phyloP scores from a whole-genome alignment of 2,329 filamentous ascomycete species.

The Scedosporium boydii region DNA sequence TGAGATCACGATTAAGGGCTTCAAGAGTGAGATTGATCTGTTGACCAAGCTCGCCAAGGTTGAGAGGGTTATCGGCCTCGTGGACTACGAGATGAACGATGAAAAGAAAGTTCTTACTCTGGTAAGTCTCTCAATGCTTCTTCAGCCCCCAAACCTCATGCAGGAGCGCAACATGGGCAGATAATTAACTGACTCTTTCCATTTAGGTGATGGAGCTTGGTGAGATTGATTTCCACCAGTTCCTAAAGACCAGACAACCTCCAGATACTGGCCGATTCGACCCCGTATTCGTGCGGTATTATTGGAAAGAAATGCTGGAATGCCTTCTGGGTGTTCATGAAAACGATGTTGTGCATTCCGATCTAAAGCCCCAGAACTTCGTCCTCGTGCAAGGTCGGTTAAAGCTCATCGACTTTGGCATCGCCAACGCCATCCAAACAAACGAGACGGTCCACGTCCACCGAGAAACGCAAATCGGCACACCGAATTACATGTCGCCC shows the following conservation, averaged over 20 bases:
- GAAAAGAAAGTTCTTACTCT: constrained; percentile 83
- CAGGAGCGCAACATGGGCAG: not conserved
- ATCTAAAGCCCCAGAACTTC: constrained; percentile 96
- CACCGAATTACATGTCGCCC: constrained; percentile 97
- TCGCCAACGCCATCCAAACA: constrained; percentile 91
- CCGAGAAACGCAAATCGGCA: constrained; percentile 88
- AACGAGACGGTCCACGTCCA: constrained; percentile 97
- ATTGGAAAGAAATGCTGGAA: constrained; percentile 99
- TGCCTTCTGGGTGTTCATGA: constrained; percentile 85
- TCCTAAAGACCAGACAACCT: constrained; percentile 66
- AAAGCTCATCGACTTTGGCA: constrained; percentile 97
- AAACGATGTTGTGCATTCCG: constrained; percentile 88
- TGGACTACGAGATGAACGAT: constrained; percentile 88
- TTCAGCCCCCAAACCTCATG: not conserved
- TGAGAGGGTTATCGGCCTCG: constrained; percentile 81
- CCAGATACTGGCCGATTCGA: constrained; percentile 70
- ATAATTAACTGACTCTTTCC: constrained; percentile 13
- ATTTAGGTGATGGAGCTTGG: constrained; percentile 88
- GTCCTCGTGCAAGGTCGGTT: constrained; percentile 81
- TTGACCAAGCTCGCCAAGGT: constrained; percentile 73
- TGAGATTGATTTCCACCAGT: constrained; percentile 82
- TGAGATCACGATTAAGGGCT: constrained; percentile 71
- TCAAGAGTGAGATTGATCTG: constrained; percentile 91
- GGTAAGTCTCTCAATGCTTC: constrained; percentile 35
- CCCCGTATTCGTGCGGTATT: constrained; percentile 85